Evolutionary conservation across 129 eudicot species (phyloP).

Genomic region (sunflower (Helianthus annuus)): HanXRQr2.0-SUNRISE NC_035439.2:138185341-138185840

Average conservation of each 20-base stretch:
- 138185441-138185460: constrained; percentile 26
- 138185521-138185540: constrained; percentile 37
- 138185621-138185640: constrained; percentile 18
- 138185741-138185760: constrained; percentile 28
- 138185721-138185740: constrained; percentile 41
- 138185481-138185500: constrained; percentile 43
- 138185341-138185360: no score
- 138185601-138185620: constrained; percentile 38
- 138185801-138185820: constrained; percentile 26
- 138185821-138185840: constrained; percentile 29
- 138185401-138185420: no score
- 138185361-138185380: no score
- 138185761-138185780: constrained; percentile 7
- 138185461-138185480: constrained; percentile 42
- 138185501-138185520: constrained; percentile 41
- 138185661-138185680: constrained; percentile 45
- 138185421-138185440: no score
- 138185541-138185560: constrained; percentile 36
- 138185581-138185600: constrained; percentile 37
- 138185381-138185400: no score
- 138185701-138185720: constrained; percentile 29
- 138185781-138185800: constrained; percentile 17
- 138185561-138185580: constrained; percentile 33
- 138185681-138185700: constrained; percentile 39
- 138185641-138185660: constrained; percentile 12